Base-by-base conservation (phyloP, 2,329 filamentous ascomycete species). In the Aspergillus sp. region DNA sequence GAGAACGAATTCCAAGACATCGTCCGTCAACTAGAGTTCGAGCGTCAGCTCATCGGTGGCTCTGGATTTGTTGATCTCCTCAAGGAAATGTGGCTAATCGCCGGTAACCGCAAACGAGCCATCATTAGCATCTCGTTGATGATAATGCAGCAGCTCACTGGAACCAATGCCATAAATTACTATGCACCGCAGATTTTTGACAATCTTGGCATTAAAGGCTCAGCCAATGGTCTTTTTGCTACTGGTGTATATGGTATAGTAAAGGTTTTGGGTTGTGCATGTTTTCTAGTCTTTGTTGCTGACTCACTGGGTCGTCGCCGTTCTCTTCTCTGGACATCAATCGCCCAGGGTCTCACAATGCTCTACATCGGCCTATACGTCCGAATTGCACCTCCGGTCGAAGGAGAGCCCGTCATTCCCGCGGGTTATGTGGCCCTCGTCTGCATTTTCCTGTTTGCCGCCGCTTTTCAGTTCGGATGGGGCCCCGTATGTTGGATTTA, bases 401-500 rank as follows among this genome's bases (percentile, higher is more conserved):
- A 71, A 3, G 84, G 82, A 11, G 67, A 76, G 2, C 66, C 78
- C 4, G 85, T 90, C 12, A 84, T 86, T 1, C 77, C 84, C 0
- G 86, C 89, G 2, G 88, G 88, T 27, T 90, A 90, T 66, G 80
- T 89, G 27, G 87, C 88, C 2, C 82, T 90, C 1, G 82, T 88
- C 23, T 88, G 85, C 69, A 88, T 91, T 58, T 91, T 87, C 76
- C 78, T 90, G 17, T 91, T 90, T 73, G 88, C 87, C 0, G 83
- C 80, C 2, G 84, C 86, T 72, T 90, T 89, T 78, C 85, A 89
- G 64, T 85, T 86, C 58, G 84, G 84, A 11, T 90, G 88, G 88
- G 88, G 88, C 0, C 86, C 86, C 0, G 85, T 85, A 33, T 89
- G 86, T 75, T 90, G 88, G 87, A 89, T 90, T 67, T 86, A 90